These are phyloP conservation scores for Rhizopus arrhizus DNA, from an alignment of 371 early-diverging fungal species.

Conservation along the genomic window DNA sequence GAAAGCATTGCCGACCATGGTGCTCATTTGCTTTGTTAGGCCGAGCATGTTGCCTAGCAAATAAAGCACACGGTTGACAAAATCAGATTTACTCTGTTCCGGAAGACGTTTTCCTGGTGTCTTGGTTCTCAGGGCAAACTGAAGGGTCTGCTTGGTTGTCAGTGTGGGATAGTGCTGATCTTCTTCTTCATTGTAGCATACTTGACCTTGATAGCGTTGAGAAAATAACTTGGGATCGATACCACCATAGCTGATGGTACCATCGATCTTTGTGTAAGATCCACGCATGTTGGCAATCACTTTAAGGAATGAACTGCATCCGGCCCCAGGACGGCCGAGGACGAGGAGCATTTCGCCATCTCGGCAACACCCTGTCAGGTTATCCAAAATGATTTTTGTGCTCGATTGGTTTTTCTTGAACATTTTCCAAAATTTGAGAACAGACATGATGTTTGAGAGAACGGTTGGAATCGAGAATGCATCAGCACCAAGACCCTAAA, in stretches of 20 bases:
- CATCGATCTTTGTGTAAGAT: constrained; percentile 46
- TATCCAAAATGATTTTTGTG: constrained; percentile 37
- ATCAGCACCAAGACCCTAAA: too few relatives aligned
- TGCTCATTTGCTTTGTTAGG: constrained; percentile 70
- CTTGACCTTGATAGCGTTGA: constrained; percentile 46
- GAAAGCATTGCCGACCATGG: constrained; percentile 81
- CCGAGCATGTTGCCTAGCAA: constrained; percentile 70
- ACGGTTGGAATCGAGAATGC: too few relatives aligned
- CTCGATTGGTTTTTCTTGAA: too few relatives aligned
- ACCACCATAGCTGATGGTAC: constrained; percentile 51
- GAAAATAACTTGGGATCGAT: constrained; percentile 42
- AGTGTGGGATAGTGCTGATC: constrained; percentile 58
- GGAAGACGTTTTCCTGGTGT: constrained; percentile 61
- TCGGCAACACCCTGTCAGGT: constrained; percentile 46
- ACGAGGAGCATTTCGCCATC: constrained; percentile 65
- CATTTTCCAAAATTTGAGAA: too few relatives aligned
- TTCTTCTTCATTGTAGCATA: constrained; percentile 60
- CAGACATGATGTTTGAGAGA: too few relatives aligned
- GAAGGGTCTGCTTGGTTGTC: constrained; percentile 14
- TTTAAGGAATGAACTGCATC: constrained; percentile 58
- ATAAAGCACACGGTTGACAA: constrained; percentile 48
- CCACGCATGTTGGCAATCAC: constrained; percentile 54
- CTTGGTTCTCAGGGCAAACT: constrained; percentile 58
- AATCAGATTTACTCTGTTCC: constrained; percentile 39
- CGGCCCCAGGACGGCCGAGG: constrained; percentile 59